Base-by-base conservation (phyloP, 176 grass and related monocot species). In the Otatea glauca region DNA sequence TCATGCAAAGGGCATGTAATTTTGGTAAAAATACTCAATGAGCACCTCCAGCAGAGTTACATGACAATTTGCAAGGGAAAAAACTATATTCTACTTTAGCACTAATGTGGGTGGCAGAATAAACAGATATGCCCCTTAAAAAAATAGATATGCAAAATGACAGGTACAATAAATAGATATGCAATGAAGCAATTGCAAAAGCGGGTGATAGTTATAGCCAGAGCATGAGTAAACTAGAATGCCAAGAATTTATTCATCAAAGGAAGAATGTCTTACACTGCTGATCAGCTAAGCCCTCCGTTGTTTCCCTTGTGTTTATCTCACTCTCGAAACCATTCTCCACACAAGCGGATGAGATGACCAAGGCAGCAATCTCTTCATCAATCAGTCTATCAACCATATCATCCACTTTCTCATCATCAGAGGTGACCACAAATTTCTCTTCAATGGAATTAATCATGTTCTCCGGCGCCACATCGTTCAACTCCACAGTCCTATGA, bases 231-330 rank as follows among this genome's bases (percentile, higher is more conserved):
- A 59, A 78, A 82, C 32, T 59, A 21, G 37, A 81, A 72, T 72
- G 23, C 0, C n/a, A 32, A 32, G 12, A 70, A 71, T 39, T 13
- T 6, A 48, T 77, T 71, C 74, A 62, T 50, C 14, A 73, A 16
- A 85, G 65, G 56, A 37, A 66, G 7, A 54, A 29, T 63, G 16
- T 29, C 60, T 85, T 88, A 92, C 91, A 58, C 54, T 81, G 85
- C 27, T 80, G 76, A 79, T 63, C 76, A 74, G 70, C 56, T 64
- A 92, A 76, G 35, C 64, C 47, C n/a, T 78, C 81, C 18, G 7
- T 2, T 3, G 3, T 75, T 80, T 78, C 54, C 2, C 14, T 21
- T 64, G 23, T 10, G 38, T 70, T 77, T 78, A 42, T 80, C 70
- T 38, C 69, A 41, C 15, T 48, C 34, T 65, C 65, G 67, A 82